phyloP scores from a whole-genome alignment of 306 rosid species.

The Corylus americana region DNA sequence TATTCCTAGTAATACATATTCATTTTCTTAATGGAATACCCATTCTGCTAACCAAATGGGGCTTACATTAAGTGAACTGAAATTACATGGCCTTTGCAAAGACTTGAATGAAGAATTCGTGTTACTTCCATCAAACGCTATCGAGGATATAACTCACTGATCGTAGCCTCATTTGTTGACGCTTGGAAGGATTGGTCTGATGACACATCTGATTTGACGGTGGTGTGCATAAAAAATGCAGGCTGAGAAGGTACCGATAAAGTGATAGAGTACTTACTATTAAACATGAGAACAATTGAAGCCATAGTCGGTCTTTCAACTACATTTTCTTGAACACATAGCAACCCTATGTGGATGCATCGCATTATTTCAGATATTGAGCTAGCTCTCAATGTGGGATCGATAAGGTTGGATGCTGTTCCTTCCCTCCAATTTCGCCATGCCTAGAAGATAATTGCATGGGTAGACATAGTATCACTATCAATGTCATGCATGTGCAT shows the following conservation, averaged over 20 bases:
- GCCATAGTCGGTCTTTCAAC: constrained; percentile 52
- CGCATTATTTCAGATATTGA: constrained; percentile 23
- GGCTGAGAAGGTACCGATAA: constrained; percentile 42
- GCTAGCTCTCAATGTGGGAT: neutral
- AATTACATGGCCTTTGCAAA: too few species aligned
- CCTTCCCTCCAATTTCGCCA: constrained; percentile 34
- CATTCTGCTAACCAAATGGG: too few species aligned
- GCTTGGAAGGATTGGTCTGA: too few species aligned
- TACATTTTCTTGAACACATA: constrained; percentile 53
- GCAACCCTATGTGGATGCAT: constrained; percentile 64
- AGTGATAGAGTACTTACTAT: constrained; percentile 28
- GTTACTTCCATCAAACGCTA: too few species aligned
- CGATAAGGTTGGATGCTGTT: constrained; percentile 1
- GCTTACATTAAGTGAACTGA: too few species aligned
- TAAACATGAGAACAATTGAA: constrained; percentile 38
- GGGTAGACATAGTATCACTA: neutral
- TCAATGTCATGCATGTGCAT: too few species aligned
- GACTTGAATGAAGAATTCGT: too few species aligned
- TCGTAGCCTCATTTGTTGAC: neutral
- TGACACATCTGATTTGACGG: neutral
- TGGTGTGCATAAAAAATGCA: constrained; percentile 32
- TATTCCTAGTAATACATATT: too few species aligned
- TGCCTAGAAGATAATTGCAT: neutral
- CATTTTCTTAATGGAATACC: too few species aligned
- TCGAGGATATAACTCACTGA: too few species aligned